Evolutionary conservation across 2,329 filamentous ascomycete species (phyloP).

Genomic region (Atkinsonella hypoxylon): DNA sequence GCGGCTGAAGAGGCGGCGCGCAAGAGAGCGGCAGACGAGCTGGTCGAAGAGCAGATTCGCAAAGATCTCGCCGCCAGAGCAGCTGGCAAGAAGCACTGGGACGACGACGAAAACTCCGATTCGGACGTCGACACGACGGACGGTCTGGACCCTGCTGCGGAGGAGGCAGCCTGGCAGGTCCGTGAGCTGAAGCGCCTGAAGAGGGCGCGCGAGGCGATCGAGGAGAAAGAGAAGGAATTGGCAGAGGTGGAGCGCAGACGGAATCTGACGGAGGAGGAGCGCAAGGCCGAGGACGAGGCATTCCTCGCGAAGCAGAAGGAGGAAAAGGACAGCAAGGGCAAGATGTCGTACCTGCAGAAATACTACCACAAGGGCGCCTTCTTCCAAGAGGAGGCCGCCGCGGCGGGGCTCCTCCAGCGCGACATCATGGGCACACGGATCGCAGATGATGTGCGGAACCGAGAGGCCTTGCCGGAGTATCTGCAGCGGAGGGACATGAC

Average conservation of each 20-base stretch:
- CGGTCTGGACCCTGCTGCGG: slow-evolving; percentile 72
- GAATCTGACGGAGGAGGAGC: slow-evolving; percentile 77
- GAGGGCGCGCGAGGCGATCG: slow-evolving; percentile 74
- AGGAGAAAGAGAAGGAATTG: slow-evolving; percentile 69
- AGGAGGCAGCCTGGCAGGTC: slow-evolving; percentile 86
- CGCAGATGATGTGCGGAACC: slow-evolving; percentile 70
- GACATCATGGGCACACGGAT: slow-evolving; percentile 80
- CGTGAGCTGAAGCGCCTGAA: slow-evolving; percentile 83
- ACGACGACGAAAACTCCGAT: slow-evolving; percentile 58
- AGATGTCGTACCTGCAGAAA: slow-evolving; percentile 85
- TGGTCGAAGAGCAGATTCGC: slow-evolving; percentile 82
- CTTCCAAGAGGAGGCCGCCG: slow-evolving; percentile 70
- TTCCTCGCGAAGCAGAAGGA: slow-evolving; percentile 68
- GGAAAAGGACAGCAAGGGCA: slow-evolving; percentile 65
- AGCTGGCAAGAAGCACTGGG: slow-evolving; percentile 76
- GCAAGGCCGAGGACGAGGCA: slow-evolving; percentile 71
- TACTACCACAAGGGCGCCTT: slow-evolving; percentile 97
- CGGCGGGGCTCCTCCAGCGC: slow-evolving; percentile 62
- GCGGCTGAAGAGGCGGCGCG: slow-evolving; percentile 47
- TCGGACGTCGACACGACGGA: slow-evolving; percentile 83
- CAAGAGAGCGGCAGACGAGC: slow-evolving; percentile 59
- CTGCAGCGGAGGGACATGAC: slow-evolving; percentile 91
- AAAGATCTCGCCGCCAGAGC: slow-evolving; percentile 66
- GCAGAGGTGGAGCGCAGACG: slow-evolving; percentile 82
- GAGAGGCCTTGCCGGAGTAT: slow-evolving; percentile 76